These are phyloP conservation scores for Calvatia gigantea DNA, from an alignment of 768 basidiomycete species.

Conservation along the genomic window DNA sequence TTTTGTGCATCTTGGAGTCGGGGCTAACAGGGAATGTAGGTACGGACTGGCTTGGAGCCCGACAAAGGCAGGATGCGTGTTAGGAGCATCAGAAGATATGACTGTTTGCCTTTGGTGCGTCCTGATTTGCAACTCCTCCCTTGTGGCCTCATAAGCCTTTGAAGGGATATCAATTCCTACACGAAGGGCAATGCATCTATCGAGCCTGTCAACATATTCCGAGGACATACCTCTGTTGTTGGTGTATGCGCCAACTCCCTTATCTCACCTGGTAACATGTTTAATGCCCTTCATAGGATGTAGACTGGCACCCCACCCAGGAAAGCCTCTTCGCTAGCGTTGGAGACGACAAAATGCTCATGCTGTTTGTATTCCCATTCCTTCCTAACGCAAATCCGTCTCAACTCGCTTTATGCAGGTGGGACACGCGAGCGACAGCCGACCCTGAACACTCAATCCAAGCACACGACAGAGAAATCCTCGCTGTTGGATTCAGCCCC, in stretches of 20 bases:
- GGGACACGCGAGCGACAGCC: constrained; percentile 81
- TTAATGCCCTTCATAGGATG: constrained; percentile 57
- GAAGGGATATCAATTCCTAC: constrained; percentile 91
- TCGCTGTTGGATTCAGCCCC: constrained; percentile 89
- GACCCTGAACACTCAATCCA: constrained; percentile 71
- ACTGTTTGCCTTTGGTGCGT: constrained; percentile 91
- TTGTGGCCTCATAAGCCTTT: constrained; percentile 5
- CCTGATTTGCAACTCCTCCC: neutral
- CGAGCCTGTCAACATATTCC: constrained; percentile 82
- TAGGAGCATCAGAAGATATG: constrained; percentile 94
- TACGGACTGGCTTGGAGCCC: constrained; percentile 96
- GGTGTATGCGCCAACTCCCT: constrained; percentile 54
- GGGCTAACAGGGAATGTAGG: constrained; percentile 35
- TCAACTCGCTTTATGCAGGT: constrained; percentile 43
- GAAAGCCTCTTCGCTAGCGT: constrained; percentile 91
- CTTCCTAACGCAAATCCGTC: neutral
- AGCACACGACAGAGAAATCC: constrained; percentile 89
- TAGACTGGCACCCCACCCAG: constrained; percentile 88
- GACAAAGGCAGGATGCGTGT: constrained; percentile 72
- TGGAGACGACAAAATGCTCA: constrained; percentile 91
- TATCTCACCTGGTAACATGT: neutral
- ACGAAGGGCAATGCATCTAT: constrained; percentile 71
- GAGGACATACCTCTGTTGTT: constrained; percentile 88
- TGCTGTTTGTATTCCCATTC: constrained; percentile 63
- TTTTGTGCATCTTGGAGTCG: neutral